A percentile compares a stretch with the other conserved stretches of the same genome.
These are phyloP conservation scores for Vanrija sp. DNA, from an alignment of 1,284 basidiomycete genomes.

Conservation along the genomic window DNA sequence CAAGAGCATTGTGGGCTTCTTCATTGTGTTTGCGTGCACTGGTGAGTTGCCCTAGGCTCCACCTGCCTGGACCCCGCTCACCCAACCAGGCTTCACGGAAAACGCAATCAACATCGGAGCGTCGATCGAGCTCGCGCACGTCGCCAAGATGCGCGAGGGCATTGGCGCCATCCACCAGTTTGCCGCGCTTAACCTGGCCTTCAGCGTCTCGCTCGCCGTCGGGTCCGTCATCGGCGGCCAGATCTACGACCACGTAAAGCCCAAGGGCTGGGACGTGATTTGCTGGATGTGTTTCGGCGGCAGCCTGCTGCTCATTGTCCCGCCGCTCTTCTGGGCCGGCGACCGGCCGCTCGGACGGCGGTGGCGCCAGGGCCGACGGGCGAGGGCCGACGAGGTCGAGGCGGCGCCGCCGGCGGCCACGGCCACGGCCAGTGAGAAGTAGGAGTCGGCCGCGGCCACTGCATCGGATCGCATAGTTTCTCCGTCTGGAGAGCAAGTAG, in stretches of 20 bases:
- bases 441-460: no score
- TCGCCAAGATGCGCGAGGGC: constrained; percentile 3
- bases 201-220: constrained; percentile 26
- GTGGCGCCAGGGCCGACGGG: background rate
- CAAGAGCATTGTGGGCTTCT: constrained; percentile 58
- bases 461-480: no score
- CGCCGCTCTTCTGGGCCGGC: background rate
- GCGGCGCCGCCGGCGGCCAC: no score
- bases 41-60: constrained; percentile 48
- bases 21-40: constrained; percentile 57
- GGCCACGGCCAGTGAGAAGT: no score
- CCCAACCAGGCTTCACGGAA: background rate
- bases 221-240: constrained; percentile 36
- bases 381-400: no score
- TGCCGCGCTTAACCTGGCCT: constrained; percentile 37
- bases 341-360: background rate
- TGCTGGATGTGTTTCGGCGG: constrained; percentile 18
- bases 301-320: background rate
- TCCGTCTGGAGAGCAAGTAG: no score
- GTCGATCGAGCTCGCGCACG: background rate
- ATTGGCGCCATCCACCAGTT: constrained; percentile 38
- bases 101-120: constrained; percentile 2
- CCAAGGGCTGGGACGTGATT: constrained; percentile 29
- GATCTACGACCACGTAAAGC: constrained; percentile 30
- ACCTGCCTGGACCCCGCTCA: background rate